A percentile compares a stretch with the other conserved stretches of the same genome.
These are phyloP conservation scores for Helotiales sp. DNA, from an alignment of 2,329 filamentous ascomycete genomes.

Conservation along the genomic window DNA sequence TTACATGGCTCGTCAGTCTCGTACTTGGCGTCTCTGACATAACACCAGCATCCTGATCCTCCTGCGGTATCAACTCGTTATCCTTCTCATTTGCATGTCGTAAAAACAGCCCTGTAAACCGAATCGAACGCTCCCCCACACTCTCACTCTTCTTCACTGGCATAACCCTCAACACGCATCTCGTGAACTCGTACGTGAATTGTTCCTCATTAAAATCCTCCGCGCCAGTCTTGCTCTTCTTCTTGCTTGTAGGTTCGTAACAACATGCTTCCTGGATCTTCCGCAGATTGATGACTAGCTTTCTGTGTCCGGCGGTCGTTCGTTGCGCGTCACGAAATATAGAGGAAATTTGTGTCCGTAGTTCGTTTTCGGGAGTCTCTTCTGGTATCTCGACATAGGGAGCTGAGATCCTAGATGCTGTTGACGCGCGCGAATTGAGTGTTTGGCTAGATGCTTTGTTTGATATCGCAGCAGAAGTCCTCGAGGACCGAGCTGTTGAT, in stretches of 20 bases:
- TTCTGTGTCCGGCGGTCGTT: constrained; percentile 86
- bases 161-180: constrained; percentile 80
- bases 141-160: constrained; percentile 88
- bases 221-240: constrained; percentile 51
- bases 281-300: constrained; percentile 81
- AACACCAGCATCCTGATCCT: constrained; percentile 67
- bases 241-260: constrained; percentile 57
- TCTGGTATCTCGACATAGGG: constrained; percentile 57
- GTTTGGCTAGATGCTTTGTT: constrained; percentile 43
- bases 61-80: constrained; percentile 61
- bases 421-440: constrained; percentile 41
- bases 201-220: constrained; percentile 79
- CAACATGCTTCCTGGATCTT: constrained; percentile 89
- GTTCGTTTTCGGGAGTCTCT: constrained; percentile 67
- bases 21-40: constrained; percentile 83
- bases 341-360: constrained; percentile 72
- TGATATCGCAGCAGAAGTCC: constrained; percentile 38
- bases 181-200: constrained; percentile 82
- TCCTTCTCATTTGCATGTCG: constrained; percentile 71
- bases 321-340: constrained; percentile 83
- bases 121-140: constrained; percentile 80
- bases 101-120: constrained; percentile 86
- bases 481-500: constrained; percentile 40
- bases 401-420: constrained; percentile 39
- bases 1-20: constrained; percentile 72